Base-by-base conservation (phyloP, 2,329 filamentous ascomycete genomes). In the Phaeoacremonium minimum region DNA sequence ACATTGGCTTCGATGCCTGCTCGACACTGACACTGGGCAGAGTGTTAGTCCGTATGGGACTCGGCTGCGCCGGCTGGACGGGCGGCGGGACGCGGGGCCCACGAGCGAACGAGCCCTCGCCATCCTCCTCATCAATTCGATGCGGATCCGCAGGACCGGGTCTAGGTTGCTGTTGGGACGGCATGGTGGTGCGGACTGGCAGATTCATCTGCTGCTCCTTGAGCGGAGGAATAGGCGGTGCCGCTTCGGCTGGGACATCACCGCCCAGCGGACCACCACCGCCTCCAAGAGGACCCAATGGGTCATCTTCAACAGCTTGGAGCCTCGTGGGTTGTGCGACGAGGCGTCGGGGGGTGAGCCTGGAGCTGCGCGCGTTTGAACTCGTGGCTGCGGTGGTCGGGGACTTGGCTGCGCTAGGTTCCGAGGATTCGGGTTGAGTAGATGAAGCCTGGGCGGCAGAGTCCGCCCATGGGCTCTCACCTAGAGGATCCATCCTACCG, bases 1-100 rank as follows among this genome's bases (percentile, higher is more conserved):
- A 98, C 29, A 71, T 85, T 5, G 93, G 93, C 63, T 95, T 95
- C 18, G 91, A 83, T 32, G 93, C 93, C 66, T 95, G 87, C 62
- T 97, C 91, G 38, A 97, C 70, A 59, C 85, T 94, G 47, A 96
- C 79, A 56, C 90, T 95, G 14, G 90, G 89, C 53, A 69, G 80
- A 47, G 57, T 77, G 53, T 64, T 73, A 58, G 61, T 70, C 50
- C 66, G 64, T 19, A 74, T 55, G 18, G 67, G 62, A 39, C 70
- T 75, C 15, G 71, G 71, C 45, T 69, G 65, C 6, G 78, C 71
- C 28, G 73, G 69, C 44, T 78, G 74, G 8, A 83, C 77, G 3
- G 79, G 78, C 20, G 79, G 79, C 33, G 85, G 87, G 40, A 76
- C 87, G 71, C 26, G 83, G 73, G 28, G 77, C 71, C 5, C 66